These are phyloP conservation scores for Phellopilus nigrolimitatus DNA, from an alignment of 1,284 basidiomycete genomes.

Conservation along the genomic window DNA sequence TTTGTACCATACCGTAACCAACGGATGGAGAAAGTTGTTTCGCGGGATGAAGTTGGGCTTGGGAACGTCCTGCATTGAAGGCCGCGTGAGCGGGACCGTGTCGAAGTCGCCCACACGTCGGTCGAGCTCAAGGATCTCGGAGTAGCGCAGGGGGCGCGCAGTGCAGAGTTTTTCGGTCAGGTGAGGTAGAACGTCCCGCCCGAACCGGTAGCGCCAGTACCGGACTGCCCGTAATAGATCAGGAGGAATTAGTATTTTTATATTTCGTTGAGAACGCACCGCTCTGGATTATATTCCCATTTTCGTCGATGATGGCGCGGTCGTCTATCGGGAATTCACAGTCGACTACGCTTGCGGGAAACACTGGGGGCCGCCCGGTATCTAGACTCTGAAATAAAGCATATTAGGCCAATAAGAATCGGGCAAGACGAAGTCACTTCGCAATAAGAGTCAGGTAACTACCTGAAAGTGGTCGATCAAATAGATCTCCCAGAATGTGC, in stretches of 20 bases:
- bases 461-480: conserved; percentile 16
- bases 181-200: conserved; percentile 10
- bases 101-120: conserved; percentile 19
- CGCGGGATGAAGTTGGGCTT: background rate
- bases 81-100: background rate
- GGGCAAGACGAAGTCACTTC: background rate
- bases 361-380: conserved; percentile 11
- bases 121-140: conserved; percentile 21
- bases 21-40: conserved; percentile 4
- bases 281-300: conserved; percentile 3
- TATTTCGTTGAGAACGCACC: background rate
- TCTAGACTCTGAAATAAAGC: conserved; percentile 5
- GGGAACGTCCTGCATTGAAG: background rate
- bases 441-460: background rate
- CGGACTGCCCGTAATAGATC: conserved; percentile 12
- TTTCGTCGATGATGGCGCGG: conserved; percentile 1
- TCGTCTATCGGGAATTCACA: conserved; percentile 16
- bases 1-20: conserved; percentile 8
- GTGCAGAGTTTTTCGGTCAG: conserved; percentile 13
- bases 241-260: background rate
- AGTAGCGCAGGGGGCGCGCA: conserved; percentile 19
- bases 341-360: conserved; percentile 2
- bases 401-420: background rate
- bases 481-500: conserved; percentile 20
- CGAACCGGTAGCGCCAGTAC: conserved; percentile 20